Conservation (phyloP, 1,284 basidiomycete genomes). For the Ustilago shanxiensis region DNA sequence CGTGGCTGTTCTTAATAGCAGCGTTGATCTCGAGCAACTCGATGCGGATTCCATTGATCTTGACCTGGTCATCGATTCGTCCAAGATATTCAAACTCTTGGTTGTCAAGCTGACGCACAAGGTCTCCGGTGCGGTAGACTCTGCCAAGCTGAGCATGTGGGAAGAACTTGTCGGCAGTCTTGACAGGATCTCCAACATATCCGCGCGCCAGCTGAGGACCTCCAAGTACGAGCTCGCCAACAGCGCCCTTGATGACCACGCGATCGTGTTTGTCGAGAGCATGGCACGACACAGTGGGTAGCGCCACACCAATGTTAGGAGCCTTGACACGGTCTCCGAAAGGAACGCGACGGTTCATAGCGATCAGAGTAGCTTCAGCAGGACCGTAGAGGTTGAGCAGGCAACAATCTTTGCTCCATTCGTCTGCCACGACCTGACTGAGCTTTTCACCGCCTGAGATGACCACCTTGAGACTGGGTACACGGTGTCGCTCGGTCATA, state of each 20-base stretch:
- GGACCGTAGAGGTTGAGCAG: constrained; percentile 69
- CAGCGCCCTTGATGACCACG: constrained; percentile 68
- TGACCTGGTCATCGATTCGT: constrained; percentile 71
- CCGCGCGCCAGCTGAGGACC: constrained; percentile 65
- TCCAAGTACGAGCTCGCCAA: constrained; percentile 69
- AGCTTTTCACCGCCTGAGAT: constrained; percentile 71
- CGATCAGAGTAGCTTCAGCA: constrained; percentile 68
- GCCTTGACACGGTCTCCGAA: constrained; percentile 68
- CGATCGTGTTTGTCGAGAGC: constrained; percentile 60
- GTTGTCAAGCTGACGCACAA: constrained; percentile 67
- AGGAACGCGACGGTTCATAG: constrained; percentile 65
- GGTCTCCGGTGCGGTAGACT: constrained; percentile 68
- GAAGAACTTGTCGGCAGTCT: constrained; percentile 68
- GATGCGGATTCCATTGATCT: constrained; percentile 71
- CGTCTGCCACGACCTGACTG: constrained; percentile 70
- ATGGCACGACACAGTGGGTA: constrained; percentile 68
- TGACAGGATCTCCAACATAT: constrained; percentile 65
- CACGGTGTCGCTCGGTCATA: constrained; percentile 64
- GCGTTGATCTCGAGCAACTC: constrained; percentile 71
- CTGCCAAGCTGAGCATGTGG: constrained; percentile 61
- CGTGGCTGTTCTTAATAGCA: constrained; percentile 63
- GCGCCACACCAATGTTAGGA: constrained; percentile 70
- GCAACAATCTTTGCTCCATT: constrained; percentile 68
- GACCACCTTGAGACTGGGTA: constrained; percentile 67
- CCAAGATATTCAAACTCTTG: constrained; percentile 70